These are phyloP conservation scores for Scenedesmus sp. DNA, from an alignment of 163 green algal species.

Conservation along the genomic window DNA sequence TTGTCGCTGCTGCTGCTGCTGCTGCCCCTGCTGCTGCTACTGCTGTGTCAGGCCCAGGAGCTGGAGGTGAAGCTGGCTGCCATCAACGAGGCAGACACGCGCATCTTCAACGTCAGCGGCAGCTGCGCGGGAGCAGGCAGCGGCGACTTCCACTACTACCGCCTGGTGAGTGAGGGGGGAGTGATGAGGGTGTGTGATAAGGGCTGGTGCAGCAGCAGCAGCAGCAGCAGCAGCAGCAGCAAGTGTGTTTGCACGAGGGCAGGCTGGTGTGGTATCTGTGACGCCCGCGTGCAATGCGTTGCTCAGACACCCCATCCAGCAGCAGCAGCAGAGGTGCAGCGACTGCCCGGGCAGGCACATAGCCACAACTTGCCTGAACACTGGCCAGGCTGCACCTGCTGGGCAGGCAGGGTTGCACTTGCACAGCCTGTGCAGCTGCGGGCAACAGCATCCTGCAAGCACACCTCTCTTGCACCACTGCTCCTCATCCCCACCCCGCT, in stretches of 20 bases:
- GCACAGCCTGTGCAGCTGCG: too few relatives aligned
- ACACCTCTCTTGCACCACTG: too few relatives aligned
- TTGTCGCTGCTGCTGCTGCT: not conserved
- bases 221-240: not conserved
- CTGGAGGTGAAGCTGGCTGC: conserved; percentile 82
- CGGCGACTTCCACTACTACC: conserved; percentile 88
- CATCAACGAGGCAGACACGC: conserved; percentile 81
- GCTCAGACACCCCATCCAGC: not conserved
- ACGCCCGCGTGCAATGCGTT: too few relatives aligned
- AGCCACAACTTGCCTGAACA: too few relatives aligned
- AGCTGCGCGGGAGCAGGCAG: conserved; percentile 81
- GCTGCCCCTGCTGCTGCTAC: too few relatives aligned
- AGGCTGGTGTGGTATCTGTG: too few relatives aligned
- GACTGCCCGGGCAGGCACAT: not conserved
- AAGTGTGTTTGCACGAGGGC: not conserved
- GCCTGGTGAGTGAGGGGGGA: conserved; percentile 56
- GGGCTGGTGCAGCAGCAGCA: not conserved
- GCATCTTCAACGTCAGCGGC: conserved; percentile 77
- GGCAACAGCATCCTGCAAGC: too few relatives aligned
- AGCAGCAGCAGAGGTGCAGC: not conserved
- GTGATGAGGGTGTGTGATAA: not conserved
- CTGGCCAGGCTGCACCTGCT: too few relatives aligned
- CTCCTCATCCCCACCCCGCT: too few relatives aligned
- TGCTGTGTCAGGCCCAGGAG: conserved; percentile 71
- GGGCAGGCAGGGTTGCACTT: too few relatives aligned